Evolutionary conservation across 495 filamentous ascomycete species (phyloP), one percentile per base, ranked within the genome.

Genomic region (Pyronema omphalodes): DNA sequence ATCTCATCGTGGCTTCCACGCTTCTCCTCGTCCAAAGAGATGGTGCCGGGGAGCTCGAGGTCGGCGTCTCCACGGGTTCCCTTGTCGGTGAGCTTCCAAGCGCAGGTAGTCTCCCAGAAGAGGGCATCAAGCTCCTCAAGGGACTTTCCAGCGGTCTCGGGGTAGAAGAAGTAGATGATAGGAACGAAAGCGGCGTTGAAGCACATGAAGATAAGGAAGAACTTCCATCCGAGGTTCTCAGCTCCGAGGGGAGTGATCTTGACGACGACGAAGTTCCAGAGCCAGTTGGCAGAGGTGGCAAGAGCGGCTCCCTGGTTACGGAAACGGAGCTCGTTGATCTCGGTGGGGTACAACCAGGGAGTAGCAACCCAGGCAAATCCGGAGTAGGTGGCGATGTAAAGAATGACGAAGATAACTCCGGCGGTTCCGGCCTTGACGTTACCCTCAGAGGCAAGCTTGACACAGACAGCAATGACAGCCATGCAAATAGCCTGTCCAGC

Each of bases 171-270:
- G 57, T 76, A 82, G 15, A 80, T 72, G 29, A 81, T 66, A 0
- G 76, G 76, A 0, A 82, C 73, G 68, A 83, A 79, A 34, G 67
- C 61, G 23, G 67, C 67, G 60, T 81, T 78, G 56, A 77, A 73
- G 40, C 77, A 70, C 37, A 76, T 74, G 65, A 76, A 83, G 55
- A 82, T 78, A 55, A 83, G 73, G 61, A 79, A 84, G 52, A 79
- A 80, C 39, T 69, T 66, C 80, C 79, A 83, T 0, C 68, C 65
- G 9, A 82, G 70, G 51, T 69, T 73, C n/a, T 73, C 67, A 60
- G 79, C 76, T 12, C 77, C 73, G 7, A 73, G 71, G 1, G 77
- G 78, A 0, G 79, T 83, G 36, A 81, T 75, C 65, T 81, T 74
- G 0, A 82, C 77, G 36, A 82, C 72, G 52, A 71, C 70, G 56